Evolutionary conservation across 257 asterid species (phyloP), one percentile per base, ranked within the genome.

Genomic region (Lycium barbarum): DNA sequence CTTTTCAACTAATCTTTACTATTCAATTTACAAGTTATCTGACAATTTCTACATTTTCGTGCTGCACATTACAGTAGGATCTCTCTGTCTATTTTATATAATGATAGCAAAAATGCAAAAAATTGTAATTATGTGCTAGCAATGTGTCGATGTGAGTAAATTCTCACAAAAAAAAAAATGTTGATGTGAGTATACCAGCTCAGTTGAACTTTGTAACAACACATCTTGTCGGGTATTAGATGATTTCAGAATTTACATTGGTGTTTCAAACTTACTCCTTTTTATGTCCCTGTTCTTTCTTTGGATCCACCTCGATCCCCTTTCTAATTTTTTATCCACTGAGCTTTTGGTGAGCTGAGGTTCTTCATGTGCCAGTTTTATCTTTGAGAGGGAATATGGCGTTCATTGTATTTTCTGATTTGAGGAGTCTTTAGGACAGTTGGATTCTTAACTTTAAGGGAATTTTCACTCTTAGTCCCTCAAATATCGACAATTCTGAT

Each of bases 361-460:
- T 71, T 26, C 74, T 72, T 36, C 26, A 18, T 81, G 85, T 66
- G 20, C 80, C 12, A n/a, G 7, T 68, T 84, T 81, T 87, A 67
- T 71, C 61, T 66, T 53, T 49, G 62, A 74, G 7, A 22, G 43
- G 20, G 55, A 73, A 53, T 15, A 57, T 7, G 18, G 62, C 15
- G 62, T 15, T 57, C 14, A 57, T 6, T 57, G 18, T 57, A 15
- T 57, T 57, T 15, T 57, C 62, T 14, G 62, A 15, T 15, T 57
- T 57, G 62, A 57, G 62, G 61, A 15, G 20, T 57, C 62, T 57
- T 57, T 18, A 57, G 62, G 2, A 57, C 3, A 7, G 1, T 6
- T 15, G 62, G 62, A 57, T 15, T 57, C 62, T 57, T 40, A 40
- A 40, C 43, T 40, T 40, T 40, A 40, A 68, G 13, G 78, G 78